Base-by-base conservation (phyloP, 2,329 filamentous ascomycete species). In the Diplocarpon rosae region DNA sequence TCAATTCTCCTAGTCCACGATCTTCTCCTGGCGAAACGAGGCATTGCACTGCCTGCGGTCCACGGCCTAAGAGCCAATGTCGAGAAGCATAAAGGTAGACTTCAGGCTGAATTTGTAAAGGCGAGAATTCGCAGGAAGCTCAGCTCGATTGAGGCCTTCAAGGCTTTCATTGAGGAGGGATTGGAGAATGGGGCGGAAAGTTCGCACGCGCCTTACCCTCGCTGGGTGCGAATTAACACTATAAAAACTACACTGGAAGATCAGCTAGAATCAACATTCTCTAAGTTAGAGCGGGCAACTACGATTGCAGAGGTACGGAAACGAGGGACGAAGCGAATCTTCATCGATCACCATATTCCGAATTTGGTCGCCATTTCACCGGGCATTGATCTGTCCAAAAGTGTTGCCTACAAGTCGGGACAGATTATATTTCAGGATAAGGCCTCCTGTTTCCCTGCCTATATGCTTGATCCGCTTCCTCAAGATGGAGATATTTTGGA, bases 381-480 rank as follows among this genome's bases (percentile, higher is more conserved):
- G 0, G 72, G 74, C 1, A 70, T 75, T 31, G 85, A 94, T 57
- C 69, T 95, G 35, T 81, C 78, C 15, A 83, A 80, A 50, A 81
- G 78, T 7, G 65, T 73, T 12, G 83, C 87, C 0, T 96, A 96
- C 63, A 73, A 68, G 12, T 69, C 73, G 1, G 90, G 90, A 1
- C 74, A 79, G 37, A 76, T 96, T 42, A 95, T 96, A 48, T 69
- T 96, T 17, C 92, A 98, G 62, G 92, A 96, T 59, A 96, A 95
- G 64, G 90, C 92, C 0, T 95, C 89, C 0, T 98, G 92, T 60
- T 95, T 98, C 58, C 92, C 92, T 0, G 92, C 90, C 0, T 92
- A 92, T 60, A 69, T 98, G 2, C 69, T 98, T 0, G 72, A 94
- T 41, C 78, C 83, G 0, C 67, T 66, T 0, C 67, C 76, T 8